These are phyloP conservation scores for Babesia bovis DNA, from an alignment of 169 alveolate species.

Conservation along the genomic window DNA sequence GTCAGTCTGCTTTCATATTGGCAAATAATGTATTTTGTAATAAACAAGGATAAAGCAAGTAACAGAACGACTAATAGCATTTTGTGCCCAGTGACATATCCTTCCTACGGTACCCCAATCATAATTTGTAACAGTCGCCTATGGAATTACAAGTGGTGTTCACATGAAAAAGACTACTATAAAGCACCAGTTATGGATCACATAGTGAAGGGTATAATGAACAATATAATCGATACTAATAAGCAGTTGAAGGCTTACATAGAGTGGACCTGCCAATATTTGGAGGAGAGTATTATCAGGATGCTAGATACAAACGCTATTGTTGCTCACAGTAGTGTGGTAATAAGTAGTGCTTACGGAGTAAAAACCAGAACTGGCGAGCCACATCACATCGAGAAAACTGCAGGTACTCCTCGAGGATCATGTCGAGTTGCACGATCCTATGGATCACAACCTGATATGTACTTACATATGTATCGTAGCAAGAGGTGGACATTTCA, in stretches of 20 bases:
- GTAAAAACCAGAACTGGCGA: neutral
- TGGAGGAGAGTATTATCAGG: neutral
- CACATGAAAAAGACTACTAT: constrained; percentile 4
- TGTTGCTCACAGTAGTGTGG: neutral
- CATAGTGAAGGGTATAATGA: neutral
- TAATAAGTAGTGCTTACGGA: neutral
- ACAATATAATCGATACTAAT: neutral
- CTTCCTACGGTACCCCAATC: constrained; percentile 14
- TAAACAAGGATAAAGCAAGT: neutral
- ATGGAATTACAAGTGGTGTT: constrained; percentile 17
- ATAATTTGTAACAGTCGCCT: constrained; percentile 5
- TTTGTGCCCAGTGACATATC: constrained; percentile 2
- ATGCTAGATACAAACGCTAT: neutral
- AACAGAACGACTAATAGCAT: neutral
- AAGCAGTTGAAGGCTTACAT: neutral
- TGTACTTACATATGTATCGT: neutral
- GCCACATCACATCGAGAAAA: neutral
- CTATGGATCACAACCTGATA: neutral
- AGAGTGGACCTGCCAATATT: constrained; percentile 7
- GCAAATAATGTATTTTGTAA: neutral
- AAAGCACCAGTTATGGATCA: constrained; percentile 18
- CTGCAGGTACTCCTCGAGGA: neutral
- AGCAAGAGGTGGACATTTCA: too few relatives aligned
- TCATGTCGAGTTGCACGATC: too few relatives aligned
- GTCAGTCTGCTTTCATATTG: neutral